Evolutionary conservation across 2,329 filamentous ascomycete species (phyloP).

Genomic region (Alternaria hordeiaustralica): DNA sequence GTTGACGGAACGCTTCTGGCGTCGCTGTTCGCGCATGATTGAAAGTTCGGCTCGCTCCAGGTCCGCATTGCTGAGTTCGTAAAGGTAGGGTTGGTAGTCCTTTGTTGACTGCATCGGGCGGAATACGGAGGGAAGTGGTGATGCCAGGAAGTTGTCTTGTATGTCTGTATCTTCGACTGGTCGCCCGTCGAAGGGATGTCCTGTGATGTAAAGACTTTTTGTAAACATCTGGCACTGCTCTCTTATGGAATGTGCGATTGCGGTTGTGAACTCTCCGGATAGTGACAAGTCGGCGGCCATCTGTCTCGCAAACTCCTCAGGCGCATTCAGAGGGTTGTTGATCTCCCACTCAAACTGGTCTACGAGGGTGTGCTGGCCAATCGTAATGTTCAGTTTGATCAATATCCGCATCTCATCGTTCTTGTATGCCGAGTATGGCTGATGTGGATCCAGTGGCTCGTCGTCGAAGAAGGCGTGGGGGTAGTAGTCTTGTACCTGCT

Average conservation of each 20-base stretch:
- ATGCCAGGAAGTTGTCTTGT: slow-evolving; percentile 81
- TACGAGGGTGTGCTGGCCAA: slow-evolving; percentile 89
- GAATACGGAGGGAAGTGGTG: slow-evolving; percentile 82
- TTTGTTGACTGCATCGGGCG: slow-evolving; percentile 91
- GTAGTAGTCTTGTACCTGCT: slow-evolving; percentile 92
- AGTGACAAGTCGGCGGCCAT: slow-evolving; percentile 92
- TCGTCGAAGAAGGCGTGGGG: slow-evolving; percentile 90
- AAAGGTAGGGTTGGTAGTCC: slow-evolving; percentile 91
- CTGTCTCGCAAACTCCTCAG: slow-evolving; percentile 88
- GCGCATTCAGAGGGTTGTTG: slow-evolving; percentile 91
- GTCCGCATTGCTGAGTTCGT: slow-evolving; percentile 90
- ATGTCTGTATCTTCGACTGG: slow-evolving; percentile 93
- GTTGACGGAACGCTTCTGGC: slow-evolving; percentile 95
- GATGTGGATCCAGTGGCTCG: slow-evolving; percentile 84
- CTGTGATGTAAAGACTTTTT: slow-evolving; percentile 88
- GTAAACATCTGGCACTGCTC: slow-evolving; percentile 96
- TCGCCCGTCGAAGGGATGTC: slow-evolving; percentile 92
- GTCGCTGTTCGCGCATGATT: slow-evolving; percentile 89
- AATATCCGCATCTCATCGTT: slow-evolving; percentile 98
- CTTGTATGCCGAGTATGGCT: slow-evolving; percentile 93
- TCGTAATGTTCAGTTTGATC: slow-evolving; percentile 96
- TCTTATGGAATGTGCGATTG: slow-evolving; percentile 96
- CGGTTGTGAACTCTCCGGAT: slow-evolving; percentile 94
- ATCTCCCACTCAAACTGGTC: slow-evolving; percentile 99
- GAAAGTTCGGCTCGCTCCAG: slow-evolving; percentile 90